Conservation (phyloP, 2,329 filamentous ascomycete genomes). For the Cryphonectria parasitica region DNA sequence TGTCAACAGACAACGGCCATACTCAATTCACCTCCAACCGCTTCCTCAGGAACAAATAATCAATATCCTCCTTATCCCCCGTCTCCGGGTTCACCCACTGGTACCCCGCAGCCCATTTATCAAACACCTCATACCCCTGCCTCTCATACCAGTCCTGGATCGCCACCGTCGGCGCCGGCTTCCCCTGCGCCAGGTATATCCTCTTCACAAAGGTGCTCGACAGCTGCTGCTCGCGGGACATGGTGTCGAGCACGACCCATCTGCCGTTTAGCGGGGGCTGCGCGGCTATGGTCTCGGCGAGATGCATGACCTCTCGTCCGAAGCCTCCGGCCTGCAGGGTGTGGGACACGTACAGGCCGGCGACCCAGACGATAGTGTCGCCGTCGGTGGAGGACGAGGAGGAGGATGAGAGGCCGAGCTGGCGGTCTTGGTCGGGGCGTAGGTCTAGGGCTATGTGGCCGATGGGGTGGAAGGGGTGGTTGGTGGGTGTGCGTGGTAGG, state of each 20-base stretch:
- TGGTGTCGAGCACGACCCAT: constrained; percentile 26
- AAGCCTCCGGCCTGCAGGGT: constrained; percentile 18
- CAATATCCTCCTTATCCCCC: constrained; percentile 26
- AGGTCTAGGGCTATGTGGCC: constrained; percentile 46
- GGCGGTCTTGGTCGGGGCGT: constrained; percentile 37
- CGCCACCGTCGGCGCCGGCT: constrained; percentile 9
- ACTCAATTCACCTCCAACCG: neutral
- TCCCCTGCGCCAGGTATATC: constrained; percentile 19
- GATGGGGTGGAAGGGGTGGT: constrained; percentile 41
- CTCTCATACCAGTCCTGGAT: constrained; percentile 28
- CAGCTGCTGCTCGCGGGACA: constrained; percentile 26
- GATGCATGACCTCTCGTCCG: constrained; percentile 25
- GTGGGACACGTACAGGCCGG: constrained; percentile 46
- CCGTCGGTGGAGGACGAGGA: constrained; percentile 23
- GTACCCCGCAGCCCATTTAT: constrained; percentile 17
- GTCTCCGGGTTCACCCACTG: constrained; percentile 21
- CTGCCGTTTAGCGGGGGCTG: constrained; percentile 1
- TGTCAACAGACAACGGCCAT: neutral
- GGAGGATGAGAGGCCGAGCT: constrained; percentile 36
- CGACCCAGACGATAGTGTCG: constrained; percentile 41
- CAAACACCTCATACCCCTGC: constrained; percentile 26
- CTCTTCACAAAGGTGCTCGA: constrained; percentile 14
- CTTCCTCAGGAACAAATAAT: constrained; percentile 25
- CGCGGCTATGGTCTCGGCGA: constrained; percentile 17
- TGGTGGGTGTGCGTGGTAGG: constrained; percentile 37